A percentile compares a stretch with the other conserved stretches of the same genome.
Evolutionary conservation across 768 basidiomycete genomes (phyloP).

Genomic region (Russula lepida): DNA sequence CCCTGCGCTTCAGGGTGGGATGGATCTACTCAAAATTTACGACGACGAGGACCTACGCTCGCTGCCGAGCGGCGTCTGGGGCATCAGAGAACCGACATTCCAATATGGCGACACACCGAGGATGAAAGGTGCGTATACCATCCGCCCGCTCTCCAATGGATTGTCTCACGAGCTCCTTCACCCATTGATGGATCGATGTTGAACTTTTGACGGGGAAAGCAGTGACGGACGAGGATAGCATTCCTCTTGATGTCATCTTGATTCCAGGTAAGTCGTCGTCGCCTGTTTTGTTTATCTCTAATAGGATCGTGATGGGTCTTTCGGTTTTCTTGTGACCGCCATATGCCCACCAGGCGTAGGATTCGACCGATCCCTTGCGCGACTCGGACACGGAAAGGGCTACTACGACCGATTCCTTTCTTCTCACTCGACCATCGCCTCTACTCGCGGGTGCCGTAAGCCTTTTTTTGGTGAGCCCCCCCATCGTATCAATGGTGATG

Average conservation of each 20-base stretch:
- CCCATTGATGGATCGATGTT: background rate
- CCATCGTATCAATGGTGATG: background rate
- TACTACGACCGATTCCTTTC: slow-evolving; percentile 73
- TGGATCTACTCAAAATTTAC: slow-evolving; percentile 63
- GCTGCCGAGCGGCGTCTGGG: slow-evolving; percentile 60
- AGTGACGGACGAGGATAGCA: slow-evolving; percentile 1
- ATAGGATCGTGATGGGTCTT: no score
- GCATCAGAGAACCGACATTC: slow-evolving; percentile 57
- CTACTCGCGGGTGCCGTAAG: slow-evolving; percentile 32
- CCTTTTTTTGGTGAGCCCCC: slow-evolving; percentile 50
- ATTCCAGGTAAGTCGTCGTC: slow-evolving; percentile 17
- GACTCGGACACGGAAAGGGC: slow-evolving; percentile 77
- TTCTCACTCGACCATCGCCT: slow-evolving; percentile 33
- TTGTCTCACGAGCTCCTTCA: background rate
- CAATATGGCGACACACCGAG: slow-evolving; percentile 40
- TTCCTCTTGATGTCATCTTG: background rate
- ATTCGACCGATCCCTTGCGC: slow-evolving; percentile 58
- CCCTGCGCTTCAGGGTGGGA: slow-evolving; percentile 34
- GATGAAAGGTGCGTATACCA: slow-evolving; percentile 39
- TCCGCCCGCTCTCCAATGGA: background rate
- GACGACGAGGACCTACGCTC: slow-evolving; percentile 47
- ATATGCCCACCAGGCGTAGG: slow-evolving; percentile 55
- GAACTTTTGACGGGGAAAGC: background rate
- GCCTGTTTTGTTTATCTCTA: no score
- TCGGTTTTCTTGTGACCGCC: background rate